A percentile compares a stretch with the other conserved stretches of the same genome.
Conservation (phyloP, 495 filamentous ascomycete genomes). For the Aspergillus leporis region DNA sequence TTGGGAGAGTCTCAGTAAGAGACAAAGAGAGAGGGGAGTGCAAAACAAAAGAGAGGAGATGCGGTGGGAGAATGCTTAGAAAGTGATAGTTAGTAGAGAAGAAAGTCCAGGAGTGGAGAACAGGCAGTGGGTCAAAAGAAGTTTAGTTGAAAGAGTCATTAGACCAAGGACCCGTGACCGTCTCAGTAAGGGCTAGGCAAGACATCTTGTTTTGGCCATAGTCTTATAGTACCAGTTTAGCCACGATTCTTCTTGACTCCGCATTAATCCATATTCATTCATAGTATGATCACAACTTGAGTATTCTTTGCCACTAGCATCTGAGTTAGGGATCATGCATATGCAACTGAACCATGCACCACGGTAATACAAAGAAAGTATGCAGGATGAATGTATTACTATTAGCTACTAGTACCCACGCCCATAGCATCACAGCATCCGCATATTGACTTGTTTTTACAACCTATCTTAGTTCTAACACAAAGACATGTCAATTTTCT, state of each 20-base stretch:
- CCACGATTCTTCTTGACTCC: neutral
- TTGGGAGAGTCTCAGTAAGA: neutral
- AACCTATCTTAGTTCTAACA: too few relatives aligned
- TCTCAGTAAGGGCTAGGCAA: neutral
- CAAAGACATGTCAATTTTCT: too few relatives aligned
- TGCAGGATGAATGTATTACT: too few relatives aligned
- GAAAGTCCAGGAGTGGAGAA: neutral
- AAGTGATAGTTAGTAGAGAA: neutral
- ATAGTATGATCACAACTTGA: neutral
- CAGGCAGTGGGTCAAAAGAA: neutral
- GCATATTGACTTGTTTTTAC: too few relatives aligned
- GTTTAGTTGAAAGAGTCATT: neutral
- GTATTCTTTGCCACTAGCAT: too few relatives aligned
- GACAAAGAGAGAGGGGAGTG: neutral
- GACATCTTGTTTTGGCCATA: neutral
- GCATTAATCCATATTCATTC: neutral
- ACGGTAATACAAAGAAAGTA: too few relatives aligned
- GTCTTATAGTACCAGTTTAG: neutral
- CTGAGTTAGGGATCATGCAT: too few relatives aligned
- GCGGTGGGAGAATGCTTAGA: neutral
- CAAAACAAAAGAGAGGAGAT: neutral
- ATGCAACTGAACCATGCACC: too few relatives aligned
- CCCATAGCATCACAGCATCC: too few relatives aligned
- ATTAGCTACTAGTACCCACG: too few relatives aligned
- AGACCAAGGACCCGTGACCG: constrained; percentile 6